Evolutionary conservation across 2,329 filamentous ascomycete species (phyloP).

Genomic region (Polychaeton citri): DNA sequence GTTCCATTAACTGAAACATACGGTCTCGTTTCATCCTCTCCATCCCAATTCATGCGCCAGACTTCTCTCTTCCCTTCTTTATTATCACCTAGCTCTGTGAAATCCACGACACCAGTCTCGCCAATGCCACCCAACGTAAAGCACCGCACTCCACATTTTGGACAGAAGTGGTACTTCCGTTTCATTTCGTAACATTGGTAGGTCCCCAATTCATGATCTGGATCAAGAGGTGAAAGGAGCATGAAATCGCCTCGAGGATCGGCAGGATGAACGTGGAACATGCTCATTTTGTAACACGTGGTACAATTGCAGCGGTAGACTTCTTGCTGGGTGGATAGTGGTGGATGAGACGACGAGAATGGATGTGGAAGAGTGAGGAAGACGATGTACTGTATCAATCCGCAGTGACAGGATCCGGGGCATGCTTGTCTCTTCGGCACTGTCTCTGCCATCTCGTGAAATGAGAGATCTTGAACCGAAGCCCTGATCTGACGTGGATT

Average conservation of each 20-base stretch:
- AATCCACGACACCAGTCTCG: conserved; percentile 13
- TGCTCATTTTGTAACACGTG: conserved; percentile 28
- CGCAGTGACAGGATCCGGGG: conserved; percentile 29
- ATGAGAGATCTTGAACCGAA: conserved; percentile 8
- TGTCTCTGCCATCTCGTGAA: conserved; percentile 15
- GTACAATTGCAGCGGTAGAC: conserved; percentile 28
- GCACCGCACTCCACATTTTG: conserved; percentile 26
- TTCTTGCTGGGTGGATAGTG: conserved; percentile 10
- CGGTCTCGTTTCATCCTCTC: conserved; percentile 12
- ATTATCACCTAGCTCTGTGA: conserved; percentile 10
- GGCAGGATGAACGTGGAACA: conserved; percentile 25
- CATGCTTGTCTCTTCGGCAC: conserved; percentile 10
- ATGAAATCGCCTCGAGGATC: conserved; percentile 25
- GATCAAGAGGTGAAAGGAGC: conserved; percentile 26
- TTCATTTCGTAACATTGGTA: conserved; percentile 21
- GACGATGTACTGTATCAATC: conserved; percentile 23
- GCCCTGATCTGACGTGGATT: conserved; percentile 1
- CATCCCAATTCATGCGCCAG: conserved; percentile 16
- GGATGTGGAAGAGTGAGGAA: conserved; percentile 24
- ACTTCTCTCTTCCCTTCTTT: conserved; percentile 15
- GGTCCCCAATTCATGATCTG: conserved; percentile 21
- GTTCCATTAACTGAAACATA: conserved; percentile 17
- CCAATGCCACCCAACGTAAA: conserved; percentile 26
- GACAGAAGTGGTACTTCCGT: conserved; percentile 28
- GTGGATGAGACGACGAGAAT: conserved; percentile 8